Percentiles rank a stretch among this genome's conserved stretches.
These are phyloP conservation scores for Pseudotsuga menziesii DNA, from an alignment of 75 land plant genomes.

Conservation along the genomic window DNA sequence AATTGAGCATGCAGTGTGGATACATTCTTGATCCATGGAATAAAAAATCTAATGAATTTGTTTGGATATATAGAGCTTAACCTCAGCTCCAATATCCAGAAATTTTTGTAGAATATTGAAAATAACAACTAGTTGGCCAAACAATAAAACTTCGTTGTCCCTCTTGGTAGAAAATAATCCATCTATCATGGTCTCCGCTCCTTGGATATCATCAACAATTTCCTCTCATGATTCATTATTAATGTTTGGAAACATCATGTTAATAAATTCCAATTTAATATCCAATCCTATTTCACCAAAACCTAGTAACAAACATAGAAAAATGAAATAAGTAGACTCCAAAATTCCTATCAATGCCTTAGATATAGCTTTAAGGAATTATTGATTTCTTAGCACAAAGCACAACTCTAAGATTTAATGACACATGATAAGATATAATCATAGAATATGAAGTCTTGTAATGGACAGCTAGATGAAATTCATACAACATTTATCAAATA, in stretches of 20 bases:
- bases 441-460: conserved; percentile 42
- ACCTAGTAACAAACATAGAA: conserved; percentile 56
- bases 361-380: conserved; percentile 29
- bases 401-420: conserved; percentile 46
- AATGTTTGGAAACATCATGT: conserved; percentile 30
- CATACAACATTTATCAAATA: conserved; percentile 71
- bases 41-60: conserved; percentile 39
- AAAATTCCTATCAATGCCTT: conserved; percentile 57
- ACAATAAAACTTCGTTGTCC: conserved; percentile 18
- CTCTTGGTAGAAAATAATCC: conserved; percentile 22
- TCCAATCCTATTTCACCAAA: conserved; percentile 40
- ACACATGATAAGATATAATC: conserved; percentile 44
- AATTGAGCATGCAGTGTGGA: conserved; percentile 39
- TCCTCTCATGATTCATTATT: conserved; percentile 6
- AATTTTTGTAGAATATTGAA: conserved; percentile 55
- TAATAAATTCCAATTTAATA: conserved; percentile 48
- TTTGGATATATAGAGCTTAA: conserved; percentile 39
- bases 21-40: conserved; percentile 32
- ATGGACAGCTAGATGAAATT: conserved; percentile 53
- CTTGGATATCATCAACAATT: neutral
- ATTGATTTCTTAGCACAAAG: conserved; percentile 34
- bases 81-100: conserved; percentile 39
- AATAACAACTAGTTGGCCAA: conserved; percentile 56
- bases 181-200: conserved; percentile 8
- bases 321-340: conserved; percentile 60